Evolutionary conservation across 345 rosid species (phyloP).

Genomic region (Erodium maritimum): DNA sequence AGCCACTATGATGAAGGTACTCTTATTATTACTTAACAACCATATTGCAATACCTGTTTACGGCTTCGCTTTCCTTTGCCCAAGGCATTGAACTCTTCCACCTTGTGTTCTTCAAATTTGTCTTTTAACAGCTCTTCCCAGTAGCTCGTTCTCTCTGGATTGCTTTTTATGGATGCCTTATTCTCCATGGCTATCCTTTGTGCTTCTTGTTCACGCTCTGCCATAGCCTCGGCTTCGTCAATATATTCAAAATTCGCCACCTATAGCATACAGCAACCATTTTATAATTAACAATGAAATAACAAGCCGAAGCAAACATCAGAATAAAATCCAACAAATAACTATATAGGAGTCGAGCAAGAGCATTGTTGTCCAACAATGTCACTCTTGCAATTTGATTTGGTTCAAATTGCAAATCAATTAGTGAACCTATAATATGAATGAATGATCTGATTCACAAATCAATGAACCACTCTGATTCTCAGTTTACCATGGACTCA

Average conservation of each 20-base stretch:
- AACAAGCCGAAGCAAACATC: background rate
- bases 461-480: background rate
- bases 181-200: conserved; percentile 48
- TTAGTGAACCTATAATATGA: too few relatives aligned
- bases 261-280: conserved; percentile 26
- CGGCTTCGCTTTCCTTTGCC: conserved; percentile 97
- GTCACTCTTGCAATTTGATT: background rate
- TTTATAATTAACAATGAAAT: background rate
- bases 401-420: background rate
- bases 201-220: conserved; percentile 37
- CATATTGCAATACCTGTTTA: conserved; percentile 53
- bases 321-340: background rate
- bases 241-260: conserved; percentile 96
- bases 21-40: background rate
- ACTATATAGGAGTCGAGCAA: background rate
- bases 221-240: conserved; percentile 68
- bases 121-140: conserved; percentile 95
- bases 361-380: background rate
- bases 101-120: conserved; percentile 66
- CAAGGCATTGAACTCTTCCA: conserved; percentile 71
- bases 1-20: background rate
- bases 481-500: background rate
- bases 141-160: conserved; percentile 58
- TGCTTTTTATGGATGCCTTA: conserved; percentile 28
- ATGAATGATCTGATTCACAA: too few relatives aligned